Base-by-base conservation (phyloP, 2,329 filamentous ascomycete genomes). In the Rutstroemia sp. region DNA sequence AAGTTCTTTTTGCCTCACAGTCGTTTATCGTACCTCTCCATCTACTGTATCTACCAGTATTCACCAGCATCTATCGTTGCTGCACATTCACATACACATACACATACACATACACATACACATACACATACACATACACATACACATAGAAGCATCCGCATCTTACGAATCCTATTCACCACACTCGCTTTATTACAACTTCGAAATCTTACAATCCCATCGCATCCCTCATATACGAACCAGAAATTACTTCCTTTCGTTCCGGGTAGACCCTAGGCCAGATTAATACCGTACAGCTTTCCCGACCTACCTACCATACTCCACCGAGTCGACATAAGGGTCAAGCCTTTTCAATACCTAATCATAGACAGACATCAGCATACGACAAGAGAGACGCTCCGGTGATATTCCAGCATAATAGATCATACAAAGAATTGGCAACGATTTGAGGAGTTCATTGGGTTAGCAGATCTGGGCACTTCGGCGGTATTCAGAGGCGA, bases 181-280 rank as follows among this genome's bases (percentile, higher is more conserved):
- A 44, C 21, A 44, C 41, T 44, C 21, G 41, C 41, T 44, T 19
- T 44, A 34, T 34, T 34, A 23, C 41, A 44, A n/a, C 18, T 44
- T 19, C 41, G 10, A 12, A n/a, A 44, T 44, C 41, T 21, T 21
- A 44, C 41, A 19, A 44, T 44, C 16, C 42, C 38, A 16, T 48
- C 47, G n/a, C 44, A 44, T 38, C 44, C 47, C 23, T 42, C 23
- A 14, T 16, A 49, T 34, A 55, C 37, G 37, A 51, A 10, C 27
- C 19, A n/a, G 44, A 51, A 47, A 45, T 37, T 45, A 56, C 38
- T 62, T 63, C 60, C 12, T 49, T 78, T 78, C 75, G 71, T 74
- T 74, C 75, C 77, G 77, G 79, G 79, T 81, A 81, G 79, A 81
- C 73, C 78, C 79, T 81, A 71, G 78, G 77, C 74, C 71, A 60